Conservation (phyloP, 2,329 filamentous ascomycete genomes). For the Pyrenophora graminea region DNA sequence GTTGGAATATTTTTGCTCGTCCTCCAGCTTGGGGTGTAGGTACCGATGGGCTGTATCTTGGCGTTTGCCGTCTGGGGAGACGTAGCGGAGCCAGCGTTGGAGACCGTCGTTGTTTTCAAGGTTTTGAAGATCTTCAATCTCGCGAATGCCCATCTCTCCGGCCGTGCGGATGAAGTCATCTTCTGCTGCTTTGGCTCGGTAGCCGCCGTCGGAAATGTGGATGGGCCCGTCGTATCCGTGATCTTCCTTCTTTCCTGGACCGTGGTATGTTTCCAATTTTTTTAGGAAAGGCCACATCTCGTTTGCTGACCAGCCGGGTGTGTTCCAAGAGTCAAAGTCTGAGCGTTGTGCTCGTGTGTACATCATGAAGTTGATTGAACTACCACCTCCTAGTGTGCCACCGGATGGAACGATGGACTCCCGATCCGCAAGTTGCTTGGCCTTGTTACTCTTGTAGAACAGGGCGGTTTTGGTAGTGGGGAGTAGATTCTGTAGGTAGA, state of each 20-base stretch:
- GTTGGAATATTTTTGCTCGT: slow-evolving; percentile 58
- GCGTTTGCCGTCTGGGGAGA: slow-evolving; percentile 57
- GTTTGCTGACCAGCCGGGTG: slow-evolving; percentile 56
- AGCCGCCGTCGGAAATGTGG: slow-evolving; percentile 58
- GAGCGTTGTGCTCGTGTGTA: slow-evolving; percentile 52
- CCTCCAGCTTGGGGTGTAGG: slow-evolving; percentile 57
- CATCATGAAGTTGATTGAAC: slow-evolving; percentile 49
- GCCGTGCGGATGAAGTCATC: slow-evolving; percentile 58
- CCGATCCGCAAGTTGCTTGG: slow-evolving; percentile 53
- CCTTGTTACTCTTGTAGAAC: slow-evolving; percentile 57
- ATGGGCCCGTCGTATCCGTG: slow-evolving; percentile 63
- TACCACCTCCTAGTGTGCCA: slow-evolving; percentile 64
- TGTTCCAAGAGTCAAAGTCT: slow-evolving; percentile 60
- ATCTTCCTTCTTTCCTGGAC: slow-evolving; percentile 48
- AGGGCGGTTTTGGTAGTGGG: slow-evolving; percentile 56
- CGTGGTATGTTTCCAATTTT: slow-evolving; percentile 64
- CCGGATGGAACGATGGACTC: slow-evolving; percentile 51
- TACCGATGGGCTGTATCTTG: slow-evolving; percentile 63
- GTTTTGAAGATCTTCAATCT: slow-evolving; percentile 60
- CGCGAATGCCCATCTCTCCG: slow-evolving; percentile 54
- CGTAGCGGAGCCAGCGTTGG: slow-evolving; percentile 55
- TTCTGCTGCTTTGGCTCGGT: slow-evolving; percentile 47
- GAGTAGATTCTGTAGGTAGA: slow-evolving; percentile 55
- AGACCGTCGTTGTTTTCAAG: slow-evolving; percentile 52
- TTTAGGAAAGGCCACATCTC: slow-evolving; percentile 60